Evolutionary conservation across 2,329 filamentous ascomycete species (phyloP), one percentile per base, ranked within the genome.

Genomic region (Fusarium sterilihyphosum): DNA sequence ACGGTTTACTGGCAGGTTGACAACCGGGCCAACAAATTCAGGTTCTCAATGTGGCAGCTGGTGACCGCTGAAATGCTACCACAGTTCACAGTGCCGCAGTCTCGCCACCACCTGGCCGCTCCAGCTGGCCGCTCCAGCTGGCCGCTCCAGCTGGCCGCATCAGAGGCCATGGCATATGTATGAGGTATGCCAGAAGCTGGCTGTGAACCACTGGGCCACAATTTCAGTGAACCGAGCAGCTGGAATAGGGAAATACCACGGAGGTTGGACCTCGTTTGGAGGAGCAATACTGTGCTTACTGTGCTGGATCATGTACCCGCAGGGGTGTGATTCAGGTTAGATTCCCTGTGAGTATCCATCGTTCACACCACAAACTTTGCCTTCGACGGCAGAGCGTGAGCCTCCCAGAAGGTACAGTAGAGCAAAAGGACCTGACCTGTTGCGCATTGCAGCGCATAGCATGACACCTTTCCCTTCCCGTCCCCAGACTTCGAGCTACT

Each of bases 381-480:
- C 54, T 68, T 54, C 67, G 65, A 53, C 40, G 64, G 57, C 65
- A 69, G 38, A 49, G 37, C 26, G 50, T 65, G 57, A 41, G 46
- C 35, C 26, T 58, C 24, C 31, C 41, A 67, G 59, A 53, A 53
- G 24, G 47, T 31, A 62, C 14, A 35, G 33, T 17, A 35, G 57
- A 47, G 65, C 72, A 73, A 71, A 74, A 73, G 72, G 43, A 66
- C 73, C 73, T 63, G 57, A 61, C 61, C 62, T 41, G 35, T 65
- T 44, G n/a, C 60, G 52, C 52, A 46, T 58, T 18, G 40, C 49
- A 61, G 14, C n/a, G 31, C 60, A 58, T 62, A 16, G 41, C 63
- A 65, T 60, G 41, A 68, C 72, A 43, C 77, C 70, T 74, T 78
- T 65, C 77, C 77, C 65, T 71, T 78, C 77, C 72, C 62, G 70